phyloP scores from a whole-genome alignment of 1,284 basidiomycete species.

The Albatrellus sp. region DNA sequence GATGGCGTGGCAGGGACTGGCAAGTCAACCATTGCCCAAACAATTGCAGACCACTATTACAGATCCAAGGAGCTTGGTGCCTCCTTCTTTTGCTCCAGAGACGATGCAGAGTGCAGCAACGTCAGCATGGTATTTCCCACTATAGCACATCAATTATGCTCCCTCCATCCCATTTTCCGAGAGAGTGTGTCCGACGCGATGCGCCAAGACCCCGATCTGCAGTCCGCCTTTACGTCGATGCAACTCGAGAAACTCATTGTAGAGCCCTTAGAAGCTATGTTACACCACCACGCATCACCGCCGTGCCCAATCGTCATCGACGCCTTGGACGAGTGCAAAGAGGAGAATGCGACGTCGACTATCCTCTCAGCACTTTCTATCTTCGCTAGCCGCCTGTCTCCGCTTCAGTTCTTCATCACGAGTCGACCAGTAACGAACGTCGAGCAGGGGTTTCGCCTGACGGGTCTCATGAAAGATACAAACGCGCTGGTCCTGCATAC shows the following conservation, averaged over 20 bases:
- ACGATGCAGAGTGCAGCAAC: constrained; percentile 12
- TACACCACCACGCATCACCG: not conserved
- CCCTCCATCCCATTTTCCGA: constrained; percentile 8
- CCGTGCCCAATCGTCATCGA: constrained; percentile 15
- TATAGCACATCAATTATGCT: constrained; percentile 15
- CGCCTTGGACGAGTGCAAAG: constrained; percentile 18
- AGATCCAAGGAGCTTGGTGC: constrained; percentile 14
- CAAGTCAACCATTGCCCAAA: constrained; percentile 14
- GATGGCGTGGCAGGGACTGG: constrained; percentile 16
- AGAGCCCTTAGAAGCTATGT: constrained; percentile 7
- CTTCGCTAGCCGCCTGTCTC: constrained; percentile 3
- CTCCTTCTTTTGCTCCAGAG: constrained; percentile 20
- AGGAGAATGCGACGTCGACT: constrained; percentile 10
- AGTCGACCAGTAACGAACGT: constrained; percentile 16
- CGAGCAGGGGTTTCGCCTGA: constrained; percentile 6
- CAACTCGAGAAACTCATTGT: constrained; percentile 16
- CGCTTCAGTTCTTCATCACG: constrained; percentile 15
- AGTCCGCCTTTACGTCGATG: constrained; percentile 1
- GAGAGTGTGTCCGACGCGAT: constrained; percentile 6
- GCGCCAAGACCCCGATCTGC: constrained; percentile 8
- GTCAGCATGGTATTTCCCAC: constrained; percentile 14
- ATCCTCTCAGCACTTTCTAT: constrained; percentile 8
- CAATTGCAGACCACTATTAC: constrained; percentile 5
- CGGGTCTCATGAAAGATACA: constrained; percentile 2
- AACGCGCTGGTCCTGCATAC: constrained; percentile 9